These are phyloP conservation scores for Excoecaria agallocha DNA, from an alignment of 345 rosid genomes.

Conservation along the genomic window DNA sequence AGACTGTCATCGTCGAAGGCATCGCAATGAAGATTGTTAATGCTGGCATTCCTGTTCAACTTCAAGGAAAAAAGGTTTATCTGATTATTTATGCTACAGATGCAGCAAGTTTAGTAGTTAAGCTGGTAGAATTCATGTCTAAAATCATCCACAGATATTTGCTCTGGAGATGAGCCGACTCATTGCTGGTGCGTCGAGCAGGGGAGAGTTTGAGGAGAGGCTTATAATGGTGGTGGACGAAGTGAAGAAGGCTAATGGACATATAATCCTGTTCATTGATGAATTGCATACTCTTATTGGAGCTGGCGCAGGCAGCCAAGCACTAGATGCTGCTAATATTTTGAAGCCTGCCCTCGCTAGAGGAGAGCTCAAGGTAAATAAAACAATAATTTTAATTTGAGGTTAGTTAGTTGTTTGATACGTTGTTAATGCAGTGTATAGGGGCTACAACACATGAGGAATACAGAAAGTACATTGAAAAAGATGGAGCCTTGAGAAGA, in stretches of 20 bases:
- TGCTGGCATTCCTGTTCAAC: conserved; percentile 8
- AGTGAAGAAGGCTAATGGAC: conserved; percentile 18
- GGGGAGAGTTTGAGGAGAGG: conserved; percentile 33
- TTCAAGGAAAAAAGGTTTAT: conserved; percentile 25
- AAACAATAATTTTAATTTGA: background rate
- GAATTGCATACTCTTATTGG: conserved; percentile 34
- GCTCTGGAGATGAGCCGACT: conserved; percentile 31
- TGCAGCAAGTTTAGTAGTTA: background rate
- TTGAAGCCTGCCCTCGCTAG: conserved; percentile 37
- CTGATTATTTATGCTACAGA: no score
- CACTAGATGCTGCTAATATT: conserved; percentile 38
- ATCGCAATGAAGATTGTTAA: conserved; percentile 19
- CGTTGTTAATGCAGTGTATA: conserved; percentile 17
- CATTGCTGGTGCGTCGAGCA: conserved; percentile 20
- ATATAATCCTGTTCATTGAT: conserved; percentile 36
- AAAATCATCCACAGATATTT: conserved; percentile 11
- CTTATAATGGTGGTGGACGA: conserved; percentile 23
- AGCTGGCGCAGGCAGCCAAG: conserved; percentile 16
- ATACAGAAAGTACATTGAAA: conserved; percentile 27
- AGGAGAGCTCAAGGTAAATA: conserved; percentile 25
- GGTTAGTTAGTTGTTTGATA: background rate
- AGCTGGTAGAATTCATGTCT: background rate
- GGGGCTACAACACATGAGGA: conserved; percentile 33
- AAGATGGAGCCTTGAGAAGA: conserved; percentile 30
- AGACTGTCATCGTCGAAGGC: conserved; percentile 32